Base-by-base conservation (phyloP, 495 filamentous ascomycete genomes). In the Penicillium canescens region DNA sequence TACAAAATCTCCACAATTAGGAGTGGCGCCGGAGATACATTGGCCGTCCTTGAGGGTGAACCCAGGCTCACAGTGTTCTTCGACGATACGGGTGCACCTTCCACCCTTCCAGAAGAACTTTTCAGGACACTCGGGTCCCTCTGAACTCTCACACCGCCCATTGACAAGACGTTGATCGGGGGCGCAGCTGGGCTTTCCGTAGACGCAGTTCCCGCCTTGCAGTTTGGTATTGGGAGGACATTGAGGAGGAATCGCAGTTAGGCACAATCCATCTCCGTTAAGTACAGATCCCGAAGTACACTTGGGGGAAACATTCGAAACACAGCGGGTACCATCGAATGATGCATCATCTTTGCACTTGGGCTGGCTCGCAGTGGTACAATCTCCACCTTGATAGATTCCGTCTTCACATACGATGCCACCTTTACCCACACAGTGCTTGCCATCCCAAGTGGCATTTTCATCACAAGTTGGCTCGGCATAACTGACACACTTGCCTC, bases 301-400 rank as follows among this genome's bases (percentile, higher is more conserved):
- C 5, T 31, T 9, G 12, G 55, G 55, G 6, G 36, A n/a, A n/a
- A 4, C 13, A 8, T 44, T 40, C 14, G 41, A 52, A n/a, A 57
- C 49, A 28, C 55, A 57, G 13, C 35, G 28, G 3, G 23, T 28
- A 21, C 55, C 55, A 13, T 52, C 48, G 39, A 52, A 57, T 20
- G 18, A 11, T 4, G 55, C 20, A 16, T 37, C 49, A 1, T 42
- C 16, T 4, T 23, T 34, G 31, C 55, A 57, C 8, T 16, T 24
- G 0, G 55, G 55, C 3, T 16, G 18, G 23, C 21, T 31, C 8
- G 23, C 21, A 20, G 42, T 41, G 12, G 48, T 45, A 20, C 55
- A 57, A 12, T 40, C 41, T 3, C 42, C 41, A 6, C 49, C 55
- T 13, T 57, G 37, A 33, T 51, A 35, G 20, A 34, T 51, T 18